These are phyloP conservation scores for Tetradesmus lagerheimii DNA, from an alignment of 139 green algal genomes.

Conservation along the genomic window DNA sequence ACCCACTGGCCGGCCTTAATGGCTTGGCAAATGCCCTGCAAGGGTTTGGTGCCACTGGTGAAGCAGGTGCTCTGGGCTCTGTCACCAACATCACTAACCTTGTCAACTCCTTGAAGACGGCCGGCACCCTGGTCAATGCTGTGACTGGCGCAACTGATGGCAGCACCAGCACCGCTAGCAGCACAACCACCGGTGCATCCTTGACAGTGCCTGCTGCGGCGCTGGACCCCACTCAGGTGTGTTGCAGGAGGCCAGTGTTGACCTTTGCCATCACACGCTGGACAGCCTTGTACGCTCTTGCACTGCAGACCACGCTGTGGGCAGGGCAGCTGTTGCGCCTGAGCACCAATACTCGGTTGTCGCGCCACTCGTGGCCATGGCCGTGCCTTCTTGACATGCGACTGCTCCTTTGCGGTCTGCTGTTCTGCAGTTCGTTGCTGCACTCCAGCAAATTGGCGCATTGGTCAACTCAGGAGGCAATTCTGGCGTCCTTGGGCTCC, in stretches of 20 bases:
- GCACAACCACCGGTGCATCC: neutral
- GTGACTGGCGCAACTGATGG: neutral
- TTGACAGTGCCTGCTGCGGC: neutral
- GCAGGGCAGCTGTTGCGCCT: too few species aligned
- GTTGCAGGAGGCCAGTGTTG: neutral
- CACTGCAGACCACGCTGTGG: too few species aligned
- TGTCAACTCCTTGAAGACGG: neutral
- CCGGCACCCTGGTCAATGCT: neutral
- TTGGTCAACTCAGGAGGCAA: neutral
- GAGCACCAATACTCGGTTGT: too few species aligned
- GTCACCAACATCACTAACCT: neutral
- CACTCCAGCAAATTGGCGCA: neutral
- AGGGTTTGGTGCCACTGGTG: neutral
- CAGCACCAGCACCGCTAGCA: neutral
- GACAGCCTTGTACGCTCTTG: too few species aligned
- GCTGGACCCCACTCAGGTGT: neutral
- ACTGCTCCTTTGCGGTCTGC: neutral
- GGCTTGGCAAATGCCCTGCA: neutral
- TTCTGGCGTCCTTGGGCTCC: neutral
- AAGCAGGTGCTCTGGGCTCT: neutral
- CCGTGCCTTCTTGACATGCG: too few species aligned
- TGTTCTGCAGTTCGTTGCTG: neutral
- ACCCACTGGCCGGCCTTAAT: neutral
- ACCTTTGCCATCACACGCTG: too few species aligned
- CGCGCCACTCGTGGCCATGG: too few species aligned